These are phyloP conservation scores for Talaromyces ruber DNA, from an alignment of 495 filamentous ascomycete genomes.

Conservation along the genomic window DNA sequence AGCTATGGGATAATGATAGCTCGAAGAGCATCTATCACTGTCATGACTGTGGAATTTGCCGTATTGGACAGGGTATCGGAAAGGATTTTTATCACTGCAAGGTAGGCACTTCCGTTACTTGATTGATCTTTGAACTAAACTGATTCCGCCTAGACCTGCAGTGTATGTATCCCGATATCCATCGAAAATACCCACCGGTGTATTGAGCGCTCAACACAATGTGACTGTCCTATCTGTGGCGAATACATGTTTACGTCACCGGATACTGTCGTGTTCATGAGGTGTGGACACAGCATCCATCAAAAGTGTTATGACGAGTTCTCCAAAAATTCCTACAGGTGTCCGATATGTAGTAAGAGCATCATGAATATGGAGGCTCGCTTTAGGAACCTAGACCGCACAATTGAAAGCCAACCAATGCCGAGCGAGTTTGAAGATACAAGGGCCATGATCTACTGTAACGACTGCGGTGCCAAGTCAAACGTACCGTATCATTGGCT, in stretches of 20 bases:
- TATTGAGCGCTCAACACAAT: conserved; percentile 89
- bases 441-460: conserved; percentile 77
- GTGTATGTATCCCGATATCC: conserved; percentile 81
- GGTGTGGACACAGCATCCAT: conserved; percentile 94
- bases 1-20: conserved; percentile 91
- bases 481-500: conserved; percentile 89
- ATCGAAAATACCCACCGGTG: conserved; percentile 80
- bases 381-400: conserved; percentile 79
- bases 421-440: conserved; percentile 72
- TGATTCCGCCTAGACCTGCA: conserved; percentile 57
- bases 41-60: conserved; percentile 90
- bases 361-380: conserved; percentile 95
- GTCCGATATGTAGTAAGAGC: conserved; percentile 88
- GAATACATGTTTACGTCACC: conserved; percentile 97
- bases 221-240: conserved; percentile 96
- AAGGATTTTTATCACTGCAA: conserved; percentile 99
- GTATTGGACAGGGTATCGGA: conserved; percentile 82
- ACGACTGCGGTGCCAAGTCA: conserved; percentile 85
- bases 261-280: conserved; percentile 82
- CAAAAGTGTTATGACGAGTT: conserved; percentile 75
- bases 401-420: conserved; percentile 87
- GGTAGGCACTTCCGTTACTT: conserved; percentile 34
- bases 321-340: conserved; percentile 82
- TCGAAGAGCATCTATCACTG: conserved; percentile 96
- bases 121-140: conserved; percentile 3